Evolutionary conservation across 495 filamentous ascomycete genomes (phyloP).

Genomic region (Parmelia sp.): DNA sequence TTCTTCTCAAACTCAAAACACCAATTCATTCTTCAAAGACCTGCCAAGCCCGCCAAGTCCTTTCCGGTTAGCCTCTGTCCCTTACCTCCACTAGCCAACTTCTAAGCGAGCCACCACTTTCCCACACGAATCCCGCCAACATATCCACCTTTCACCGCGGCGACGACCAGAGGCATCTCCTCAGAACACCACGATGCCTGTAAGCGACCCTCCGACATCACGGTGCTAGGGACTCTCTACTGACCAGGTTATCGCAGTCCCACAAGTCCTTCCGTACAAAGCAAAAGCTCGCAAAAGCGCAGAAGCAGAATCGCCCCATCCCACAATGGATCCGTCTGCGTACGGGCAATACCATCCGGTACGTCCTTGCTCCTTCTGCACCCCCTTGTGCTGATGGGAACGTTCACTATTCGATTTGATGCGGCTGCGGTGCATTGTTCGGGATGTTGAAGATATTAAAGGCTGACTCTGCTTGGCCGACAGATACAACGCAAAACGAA

Average conservation of each 20-base stretch:
- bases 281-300: slow-evolving; percentile 99
- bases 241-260: slow-evolving; percentile 26
- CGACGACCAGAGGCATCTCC: neutral
- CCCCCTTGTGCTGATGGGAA: neutral
- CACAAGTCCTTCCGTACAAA: slow-evolving; percentile 99
- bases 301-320: slow-evolving; percentile 99
- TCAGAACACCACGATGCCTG: slow-evolving; percentile 9
- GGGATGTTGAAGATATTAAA: neutral
- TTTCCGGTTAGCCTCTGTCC: no score
- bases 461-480: slow-evolving; percentile 23
- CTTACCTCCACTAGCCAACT: no score
- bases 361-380: neutral
- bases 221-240: neutral
- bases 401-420: neutral
- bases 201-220: neutral
- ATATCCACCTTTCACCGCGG: neutral
- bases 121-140: neutral
- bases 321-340: slow-evolving; percentile 99
- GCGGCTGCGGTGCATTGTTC: neutral
- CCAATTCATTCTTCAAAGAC: no score
- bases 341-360: slow-evolving; percentile 98
- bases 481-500: slow-evolving; percentile 99
- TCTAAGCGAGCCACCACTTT: neutral
- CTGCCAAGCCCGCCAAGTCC: no score
- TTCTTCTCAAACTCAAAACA: no score